These are phyloP conservation scores for Arthrocladium fulminans DNA, from an alignment of 2,329 filamentous ascomycete species.

Conservation along the genomic window DNA sequence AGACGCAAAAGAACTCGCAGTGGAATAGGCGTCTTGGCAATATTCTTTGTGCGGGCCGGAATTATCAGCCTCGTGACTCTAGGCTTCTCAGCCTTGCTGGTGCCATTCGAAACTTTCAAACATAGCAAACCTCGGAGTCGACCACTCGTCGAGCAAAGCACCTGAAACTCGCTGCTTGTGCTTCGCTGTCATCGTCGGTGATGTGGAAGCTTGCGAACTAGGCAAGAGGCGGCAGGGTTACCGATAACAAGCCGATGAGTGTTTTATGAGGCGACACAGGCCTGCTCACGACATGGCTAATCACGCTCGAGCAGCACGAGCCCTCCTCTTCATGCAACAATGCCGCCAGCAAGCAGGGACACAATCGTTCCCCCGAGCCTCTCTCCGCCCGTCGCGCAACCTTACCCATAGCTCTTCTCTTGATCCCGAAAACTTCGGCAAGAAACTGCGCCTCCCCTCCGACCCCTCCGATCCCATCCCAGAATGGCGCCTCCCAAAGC, in stretches of 20 bases:
- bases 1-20: not conserved
- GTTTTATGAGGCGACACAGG: not conserved
- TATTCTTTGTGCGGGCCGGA: not conserved
- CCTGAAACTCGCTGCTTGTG: no score
- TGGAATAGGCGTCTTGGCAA: not conserved
- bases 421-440: conserved; percentile 19
- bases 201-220: no score
- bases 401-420: conserved; percentile 13
- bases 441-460: conserved; percentile 6
- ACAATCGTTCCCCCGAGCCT: not conserved
- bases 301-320: conserved; percentile 13
- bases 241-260: no score
- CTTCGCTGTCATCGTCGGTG: no score
- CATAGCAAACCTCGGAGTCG: no score
- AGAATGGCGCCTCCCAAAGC: conserved; percentile 7
- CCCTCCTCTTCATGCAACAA: conserved; percentile 18
- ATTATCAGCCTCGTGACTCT: not conserved
- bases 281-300: conserved; percentile 11
- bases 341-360: conserved; percentile 12
- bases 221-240: no score
- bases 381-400: conserved; percentile 3
- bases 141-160: no score
- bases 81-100: not conserved
- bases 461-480: conserved; percentile 2
- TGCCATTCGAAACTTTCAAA: not conserved